These are phyloP conservation scores for Cutaneotrichosporon sp. DNA, from an alignment of 1,284 basidiomycete genomes.

Conservation along the genomic window DNA sequence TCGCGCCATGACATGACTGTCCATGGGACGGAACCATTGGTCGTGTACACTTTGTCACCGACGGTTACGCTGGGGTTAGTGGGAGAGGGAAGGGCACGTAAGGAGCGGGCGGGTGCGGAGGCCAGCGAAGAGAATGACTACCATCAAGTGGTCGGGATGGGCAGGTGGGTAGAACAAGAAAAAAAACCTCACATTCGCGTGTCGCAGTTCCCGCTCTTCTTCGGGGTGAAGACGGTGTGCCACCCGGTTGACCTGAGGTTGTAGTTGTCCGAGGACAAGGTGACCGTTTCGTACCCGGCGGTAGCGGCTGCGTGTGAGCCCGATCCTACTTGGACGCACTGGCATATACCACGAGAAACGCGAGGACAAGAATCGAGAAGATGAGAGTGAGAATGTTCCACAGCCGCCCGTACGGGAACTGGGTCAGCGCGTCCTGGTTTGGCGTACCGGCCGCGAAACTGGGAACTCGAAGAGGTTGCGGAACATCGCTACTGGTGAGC, in stretches of 20 bases:
- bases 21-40: background rate
- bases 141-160: background rate
- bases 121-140: background rate
- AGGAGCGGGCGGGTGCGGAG: background rate
- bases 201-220: background rate
- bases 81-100: background rate
- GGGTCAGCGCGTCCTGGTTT: background rate
- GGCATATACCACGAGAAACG: background rate
- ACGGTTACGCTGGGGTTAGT: background rate
- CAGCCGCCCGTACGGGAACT: background rate
- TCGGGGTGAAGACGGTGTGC: background rate
- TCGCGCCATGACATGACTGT: background rate
- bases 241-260: background rate
- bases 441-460: background rate
- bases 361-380: background rate
- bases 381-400: conserved; percentile 3
- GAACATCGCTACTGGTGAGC: background rate
- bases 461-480: conserved; percentile 1
- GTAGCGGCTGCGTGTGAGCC: conserved; percentile 1
- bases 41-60: conserved; percentile 1
- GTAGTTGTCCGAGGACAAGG: background rate
- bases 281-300: background rate
- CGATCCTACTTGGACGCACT: background rate
- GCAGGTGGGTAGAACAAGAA: background rate
- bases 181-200: background rate